Evolutionary conservation across 2,329 filamentous ascomycete genomes (phyloP).

Genomic region (Bipolaris cookei): DNA sequence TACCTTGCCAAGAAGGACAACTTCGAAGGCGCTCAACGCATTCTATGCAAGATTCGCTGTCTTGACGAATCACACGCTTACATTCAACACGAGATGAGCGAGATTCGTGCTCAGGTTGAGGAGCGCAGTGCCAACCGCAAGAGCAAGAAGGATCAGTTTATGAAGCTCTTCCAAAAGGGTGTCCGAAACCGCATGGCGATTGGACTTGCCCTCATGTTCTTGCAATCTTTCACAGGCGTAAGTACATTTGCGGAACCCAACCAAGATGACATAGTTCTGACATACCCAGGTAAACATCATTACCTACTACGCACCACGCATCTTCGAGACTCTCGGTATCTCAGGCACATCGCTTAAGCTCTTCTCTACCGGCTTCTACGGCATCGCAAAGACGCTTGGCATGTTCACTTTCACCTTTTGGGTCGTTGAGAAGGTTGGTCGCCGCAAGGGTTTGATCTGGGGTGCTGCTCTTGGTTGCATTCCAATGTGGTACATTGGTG

Average conservation of each 20-base stretch:
- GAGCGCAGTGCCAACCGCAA: conserved; percentile 38
- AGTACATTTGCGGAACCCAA: conserved; percentile 2
- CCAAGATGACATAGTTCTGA: conserved; percentile 7
- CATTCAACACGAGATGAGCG: conserved; percentile 58
- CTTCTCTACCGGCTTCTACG: conserved; percentile 61
- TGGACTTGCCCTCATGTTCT: conserved; percentile 48
- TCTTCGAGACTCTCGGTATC: conserved; percentile 55
- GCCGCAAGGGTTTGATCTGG: conserved; percentile 54
- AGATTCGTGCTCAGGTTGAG: conserved; percentile 52
- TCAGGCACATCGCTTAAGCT: conserved; percentile 49
- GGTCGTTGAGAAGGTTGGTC: conserved; percentile 51
- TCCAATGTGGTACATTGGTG: conserved; percentile 60
- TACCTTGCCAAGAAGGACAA: conserved; percentile 40
- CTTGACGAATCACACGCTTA: conserved; percentile 52
- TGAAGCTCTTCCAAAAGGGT: conserved; percentile 49
- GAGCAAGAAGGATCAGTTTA: conserved; percentile 40
- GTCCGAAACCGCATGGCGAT: conserved; percentile 50
- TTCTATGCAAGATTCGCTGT: conserved; percentile 54
- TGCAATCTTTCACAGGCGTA: conserved; percentile 47
- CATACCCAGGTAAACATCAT: conserved; percentile 41
- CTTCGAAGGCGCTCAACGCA: conserved; percentile 51
- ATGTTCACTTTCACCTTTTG: conserved; percentile 51
- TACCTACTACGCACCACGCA: conserved; percentile 47
- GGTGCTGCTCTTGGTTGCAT: conserved; percentile 57
- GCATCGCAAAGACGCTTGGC: conserved; percentile 49